Conservation (phyloP, 2,329 filamentous ascomycete genomes). For the Acephala macrosclerotiorum region DNA sequence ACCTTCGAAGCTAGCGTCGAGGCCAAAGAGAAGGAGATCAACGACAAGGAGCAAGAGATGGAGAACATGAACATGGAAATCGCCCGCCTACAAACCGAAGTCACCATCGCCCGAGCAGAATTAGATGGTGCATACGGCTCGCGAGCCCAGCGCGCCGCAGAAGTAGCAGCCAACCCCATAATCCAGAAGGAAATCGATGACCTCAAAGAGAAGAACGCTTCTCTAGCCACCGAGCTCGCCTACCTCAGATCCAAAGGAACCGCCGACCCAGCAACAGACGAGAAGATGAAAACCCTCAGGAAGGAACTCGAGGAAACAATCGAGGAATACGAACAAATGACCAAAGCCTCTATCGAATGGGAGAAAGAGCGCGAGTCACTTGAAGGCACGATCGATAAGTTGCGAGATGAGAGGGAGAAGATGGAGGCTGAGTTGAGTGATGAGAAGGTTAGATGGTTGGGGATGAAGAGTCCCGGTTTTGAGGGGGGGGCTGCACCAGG, state of each 20-base stretch:
- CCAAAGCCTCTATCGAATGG: slow-evolving; percentile 72
- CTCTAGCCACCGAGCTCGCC: slow-evolving; percentile 40
- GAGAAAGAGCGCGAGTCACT: slow-evolving; percentile 74
- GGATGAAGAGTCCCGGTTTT: slow-evolving; percentile 61
- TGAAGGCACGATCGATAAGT: slow-evolving; percentile 67
- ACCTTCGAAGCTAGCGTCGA: slow-evolving; percentile 30
- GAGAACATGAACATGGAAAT: slow-evolving; percentile 67
- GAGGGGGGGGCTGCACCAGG: slow-evolving; percentile 34
- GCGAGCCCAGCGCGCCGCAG: slow-evolving; percentile 72
- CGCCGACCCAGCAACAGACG: slow-evolving; percentile 30
- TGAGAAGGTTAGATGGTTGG: slow-evolving; percentile 72
- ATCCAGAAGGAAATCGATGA: slow-evolving; percentile 67
- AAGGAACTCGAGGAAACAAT: slow-evolving; percentile 72
- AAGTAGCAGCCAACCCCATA: slow-evolving; percentile 63
- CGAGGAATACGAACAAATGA: slow-evolving; percentile 74
- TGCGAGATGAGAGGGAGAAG: slow-evolving; percentile 68
- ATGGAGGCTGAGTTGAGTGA: slow-evolving; percentile 71
- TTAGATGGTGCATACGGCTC: slow-evolving; percentile 93
- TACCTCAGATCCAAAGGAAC: slow-evolving; percentile 30
- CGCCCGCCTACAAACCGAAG: slow-evolving; percentile 73
- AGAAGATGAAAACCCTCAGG: slow-evolving; percentile 59
- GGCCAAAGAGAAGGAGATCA: slow-evolving; percentile 33
- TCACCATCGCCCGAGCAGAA: slow-evolving; percentile 90
- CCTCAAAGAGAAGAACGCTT: slow-evolving; percentile 54
- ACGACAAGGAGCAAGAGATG: slow-evolving; percentile 55